These are phyloP conservation scores for Tuber borchii DNA, from an alignment of 495 filamentous ascomycete genomes.

Conservation along the genomic window DNA sequence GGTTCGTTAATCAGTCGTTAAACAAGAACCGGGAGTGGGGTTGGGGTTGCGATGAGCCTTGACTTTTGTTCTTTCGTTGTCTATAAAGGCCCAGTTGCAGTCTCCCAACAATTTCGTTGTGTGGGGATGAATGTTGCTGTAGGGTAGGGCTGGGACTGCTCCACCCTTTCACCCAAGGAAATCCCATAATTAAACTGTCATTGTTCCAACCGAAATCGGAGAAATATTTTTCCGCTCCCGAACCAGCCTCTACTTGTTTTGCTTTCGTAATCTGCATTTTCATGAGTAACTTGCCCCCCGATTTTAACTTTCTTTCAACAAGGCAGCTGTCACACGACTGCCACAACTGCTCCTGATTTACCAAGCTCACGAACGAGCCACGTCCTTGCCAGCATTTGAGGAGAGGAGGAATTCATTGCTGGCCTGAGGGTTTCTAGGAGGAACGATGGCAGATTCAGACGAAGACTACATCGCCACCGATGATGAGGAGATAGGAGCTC, in stretches of 20 bases:
- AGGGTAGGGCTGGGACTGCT: slow-evolving; percentile 36
- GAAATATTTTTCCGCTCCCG: slow-evolving; percentile 16
- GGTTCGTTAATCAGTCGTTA: background rate
- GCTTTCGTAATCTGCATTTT: slow-evolving; percentile 22
- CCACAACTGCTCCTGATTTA: slow-evolving; percentile 15
- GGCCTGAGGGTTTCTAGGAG: background rate
- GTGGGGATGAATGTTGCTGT: slow-evolving; percentile 15
- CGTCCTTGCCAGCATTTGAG: background rate
- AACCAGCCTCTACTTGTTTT: background rate
- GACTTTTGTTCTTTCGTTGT: slow-evolving; percentile 15
- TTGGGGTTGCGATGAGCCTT: slow-evolving; percentile 30
- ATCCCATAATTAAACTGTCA: no score
- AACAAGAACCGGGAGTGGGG: slow-evolving; percentile 17
- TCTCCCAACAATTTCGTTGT: slow-evolving; percentile 13
- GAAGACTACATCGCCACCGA: slow-evolving; percentile 76
- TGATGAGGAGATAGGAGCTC: slow-evolving; percentile 64
- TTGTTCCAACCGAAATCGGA: slow-evolving; percentile 8
- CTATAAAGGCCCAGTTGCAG: slow-evolving; percentile 5
- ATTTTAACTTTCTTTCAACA: slow-evolving; percentile 2
- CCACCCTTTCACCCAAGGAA: background rate
- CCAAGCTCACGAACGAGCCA: background rate
- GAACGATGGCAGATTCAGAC: slow-evolving; percentile 65
- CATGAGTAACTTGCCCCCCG: background rate
- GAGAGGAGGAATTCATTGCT: background rate
- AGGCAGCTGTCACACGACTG: background rate